Base-by-base conservation (phyloP, 176 grass and related monocot species). In the Typha latifolia region DNA sequence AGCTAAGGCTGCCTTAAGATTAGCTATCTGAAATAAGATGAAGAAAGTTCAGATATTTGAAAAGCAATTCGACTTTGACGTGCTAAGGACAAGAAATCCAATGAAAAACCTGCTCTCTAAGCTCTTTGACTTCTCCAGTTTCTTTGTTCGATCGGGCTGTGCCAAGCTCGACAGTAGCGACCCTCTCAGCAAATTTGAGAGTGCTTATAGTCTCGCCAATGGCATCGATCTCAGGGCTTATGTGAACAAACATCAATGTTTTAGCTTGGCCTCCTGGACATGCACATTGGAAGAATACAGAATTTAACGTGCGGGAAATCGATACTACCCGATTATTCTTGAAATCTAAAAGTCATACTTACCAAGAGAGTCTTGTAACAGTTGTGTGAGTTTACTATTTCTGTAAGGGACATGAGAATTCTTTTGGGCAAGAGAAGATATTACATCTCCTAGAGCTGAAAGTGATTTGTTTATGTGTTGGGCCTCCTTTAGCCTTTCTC, bases 321-420 rank as follows among this genome's bases (percentile, higher is more conserved):
- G 8, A 14, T 9, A 57, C 14, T 57, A 20, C 3, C 3, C 8
- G 6, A 8, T 23, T n/a, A 68, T 59, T 63, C 18, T 81, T 18
- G 19, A 80, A 74, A 80, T 49, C 6, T 48, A 62, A 11, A 15
- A 67, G 47, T 57, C 55, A 53, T 23, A 29, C 75, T 23, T 86
- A 96, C 93, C 93, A 32, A 96, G 75, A 59, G 93, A 96, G 71
- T 91, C 93, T 82, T 96, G 93, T 63, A 96, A 79, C 61, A 96
- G 72, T 49, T 96, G 88, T 49, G 93, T 96, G 72, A 96, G 93
- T 66, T 88, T 96, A 76, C 91, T 96, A 59, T 96, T 96, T 43
- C 91, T 80, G 65, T 96, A 96, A 49, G 91, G 91, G 0, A 96
- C 77, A 66, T 91, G 91, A 0, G 82, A 64, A 34, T 82, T 91